Evolutionary conservation across 768 basidiomycete genomes (phyloP), one percentile per base, ranked within the genome.

Genomic region (Dioszegia hungarica): DNA sequence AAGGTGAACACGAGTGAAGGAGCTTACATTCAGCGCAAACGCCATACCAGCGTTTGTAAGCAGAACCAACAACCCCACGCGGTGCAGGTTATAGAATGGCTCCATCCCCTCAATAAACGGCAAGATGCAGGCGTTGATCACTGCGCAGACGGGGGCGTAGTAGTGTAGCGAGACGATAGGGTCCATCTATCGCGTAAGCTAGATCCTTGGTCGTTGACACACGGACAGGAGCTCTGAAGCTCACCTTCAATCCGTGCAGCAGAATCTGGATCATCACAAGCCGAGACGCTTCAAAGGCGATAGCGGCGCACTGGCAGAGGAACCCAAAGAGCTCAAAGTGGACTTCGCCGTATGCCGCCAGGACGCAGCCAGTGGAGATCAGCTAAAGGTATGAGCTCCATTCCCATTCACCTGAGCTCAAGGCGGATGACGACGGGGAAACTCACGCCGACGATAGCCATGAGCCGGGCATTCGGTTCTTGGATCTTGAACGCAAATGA

Each of bases 251-350:
- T 36, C 93, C 92, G 75, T 97, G 91, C 0, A 99, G 80, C 41
- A 99, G 84, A 52, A 94, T 84, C 76, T 99, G 88, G 60, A 99
- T 97, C 85, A 95, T 91, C 27, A 99, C 92, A n/a, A 99, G 83
- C 46, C 95, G 86, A 22, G 68, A 71, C 6, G 72, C 87, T 77
- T 99, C 94, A 72, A 97, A 97, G 85, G 75, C 82, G 62, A 98
- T 89, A 19, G 92, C 93, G 31, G 86, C 84, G 9, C 88, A 86
- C 76, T 98, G 94, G 38, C 84, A 86, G 60, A 90, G 61, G 81
- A 99, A 99, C 5, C 95, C 95, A 45, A 87, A 77, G 39, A 89
- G 75, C 75, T 91, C 85, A 75, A 99, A 99, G 53, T 80, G 81
- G 40, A 92, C 79, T 76, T 99, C 95, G 41, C 95, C 95, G 43